These are phyloP conservation scores for Scytalidium sp. DNA, from an alignment of 2,329 filamentous ascomycete species.

Conservation along the genomic window DNA sequence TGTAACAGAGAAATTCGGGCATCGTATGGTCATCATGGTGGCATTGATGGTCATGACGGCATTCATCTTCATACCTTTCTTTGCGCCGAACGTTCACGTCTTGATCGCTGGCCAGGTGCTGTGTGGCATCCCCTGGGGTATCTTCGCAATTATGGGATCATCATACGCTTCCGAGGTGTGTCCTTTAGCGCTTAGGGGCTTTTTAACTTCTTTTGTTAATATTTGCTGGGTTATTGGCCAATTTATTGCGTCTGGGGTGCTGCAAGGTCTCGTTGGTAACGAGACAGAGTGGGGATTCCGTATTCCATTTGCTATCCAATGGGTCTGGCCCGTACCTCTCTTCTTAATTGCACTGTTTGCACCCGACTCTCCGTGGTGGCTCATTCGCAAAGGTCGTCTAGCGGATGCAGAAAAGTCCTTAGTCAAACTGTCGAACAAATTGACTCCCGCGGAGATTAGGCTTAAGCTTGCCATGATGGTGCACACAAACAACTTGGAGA, in stretches of 20 bases:
- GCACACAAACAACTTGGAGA: conserved; percentile 52
- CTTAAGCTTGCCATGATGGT: conserved; percentile 43
- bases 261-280: conserved; percentile 36
- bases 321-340: conserved; percentile 45
- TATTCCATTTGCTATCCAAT: conserved; percentile 43
- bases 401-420: conserved; percentile 40
- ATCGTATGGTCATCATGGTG: conserved; percentile 40
- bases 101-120: conserved; percentile 45
- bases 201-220: conserved; percentile 41
- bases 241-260: conserved; percentile 41
- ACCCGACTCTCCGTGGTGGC: conserved; percentile 46
- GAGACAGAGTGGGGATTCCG: conserved; percentile 43
- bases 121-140: conserved; percentile 46
- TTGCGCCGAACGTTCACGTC: conserved; percentile 39
- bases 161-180: conserved; percentile 21
- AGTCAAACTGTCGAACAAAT: conserved; percentile 38
- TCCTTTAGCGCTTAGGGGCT: conserved; percentile 20
- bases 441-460: conserved; percentile 34
- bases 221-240: conserved; percentile 48
- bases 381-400: conserved; percentile 38
- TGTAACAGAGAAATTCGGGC: conserved; percentile 43
- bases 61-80: conserved; percentile 48
- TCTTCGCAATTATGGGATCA: conserved; percentile 39
- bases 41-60: conserved; percentile 35
- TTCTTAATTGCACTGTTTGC: conserved; percentile 39